Conservation (phyloP, 495 filamentous ascomycete genomes). For the Neohortaea acidophila region DNA sequence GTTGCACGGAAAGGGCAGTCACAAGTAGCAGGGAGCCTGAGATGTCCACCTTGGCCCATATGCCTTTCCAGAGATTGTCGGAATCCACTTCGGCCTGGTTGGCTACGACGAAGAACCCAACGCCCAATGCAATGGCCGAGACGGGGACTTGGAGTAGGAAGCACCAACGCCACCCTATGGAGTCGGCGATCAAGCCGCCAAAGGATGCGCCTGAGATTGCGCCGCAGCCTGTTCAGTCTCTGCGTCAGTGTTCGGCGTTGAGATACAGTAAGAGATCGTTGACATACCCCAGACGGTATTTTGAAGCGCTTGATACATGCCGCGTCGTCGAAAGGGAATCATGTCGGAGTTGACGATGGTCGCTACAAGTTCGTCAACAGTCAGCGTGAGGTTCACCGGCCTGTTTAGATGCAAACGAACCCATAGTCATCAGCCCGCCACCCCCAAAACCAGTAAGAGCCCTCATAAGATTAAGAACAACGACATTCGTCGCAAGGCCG, state of each 20-base stretch:
- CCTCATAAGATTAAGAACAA: background rate
- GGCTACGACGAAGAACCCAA: background rate
- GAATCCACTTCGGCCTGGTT: background rate
- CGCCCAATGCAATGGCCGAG: background rate
- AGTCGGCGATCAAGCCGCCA: slow-evolving; percentile 1
- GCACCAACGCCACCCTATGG: slow-evolving; percentile 3
- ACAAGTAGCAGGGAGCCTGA: background rate
- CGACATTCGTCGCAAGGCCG: background rate
- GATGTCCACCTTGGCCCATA: slow-evolving; percentile 1
- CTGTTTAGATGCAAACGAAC: too few species aligned
- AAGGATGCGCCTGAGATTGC: background rate
- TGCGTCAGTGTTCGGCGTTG: too few species aligned
- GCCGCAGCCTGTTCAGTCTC: too few species aligned
- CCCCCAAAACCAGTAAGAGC: background rate
- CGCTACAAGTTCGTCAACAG: too few species aligned
- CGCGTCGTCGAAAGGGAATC: background rate
- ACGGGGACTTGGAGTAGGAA: background rate
- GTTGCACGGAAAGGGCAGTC: background rate
- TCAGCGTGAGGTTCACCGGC: too few species aligned
- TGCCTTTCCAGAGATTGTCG: background rate
- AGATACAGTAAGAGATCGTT: background rate
- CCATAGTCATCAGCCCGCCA: slow-evolving; percentile 2
- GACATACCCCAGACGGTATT: background rate
- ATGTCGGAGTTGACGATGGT: slow-evolving; percentile 3
- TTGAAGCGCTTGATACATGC: slow-evolving; percentile 1